Evolutionary conservation across 1,284 basidiomycete genomes (phyloP).

Genomic region (Ganoderma lucidum): DNA sequence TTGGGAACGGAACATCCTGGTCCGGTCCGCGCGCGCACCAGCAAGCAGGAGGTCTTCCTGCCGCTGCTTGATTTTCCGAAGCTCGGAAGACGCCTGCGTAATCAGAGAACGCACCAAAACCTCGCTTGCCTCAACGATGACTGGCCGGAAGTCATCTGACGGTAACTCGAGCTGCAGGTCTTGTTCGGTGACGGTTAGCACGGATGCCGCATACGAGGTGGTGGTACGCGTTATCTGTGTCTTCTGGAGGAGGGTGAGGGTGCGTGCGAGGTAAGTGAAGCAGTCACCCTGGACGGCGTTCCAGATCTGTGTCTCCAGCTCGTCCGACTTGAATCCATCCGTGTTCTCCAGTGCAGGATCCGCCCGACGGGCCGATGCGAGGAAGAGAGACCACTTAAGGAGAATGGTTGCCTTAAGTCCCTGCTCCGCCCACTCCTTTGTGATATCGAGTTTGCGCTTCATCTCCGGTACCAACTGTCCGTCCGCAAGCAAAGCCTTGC

Average conservation of each 20-base stretch:
- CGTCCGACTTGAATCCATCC: slow-evolving; percentile 76
- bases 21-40: slow-evolving; percentile 64
- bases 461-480: slow-evolving; percentile 58
- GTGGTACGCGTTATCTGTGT: slow-evolving; percentile 50
- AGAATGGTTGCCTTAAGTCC: slow-evolving; percentile 80
- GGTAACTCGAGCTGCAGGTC: slow-evolving; percentile 68
- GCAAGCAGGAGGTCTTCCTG: slow-evolving; percentile 87
- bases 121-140: slow-evolving; percentile 76
- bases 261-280: slow-evolving; percentile 76
- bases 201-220: slow-evolving; percentile 55
- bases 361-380: slow-evolving; percentile 77
- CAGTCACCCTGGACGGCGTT: slow-evolving; percentile 85
- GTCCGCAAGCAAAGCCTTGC: slow-evolving; percentile 57
- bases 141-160: slow-evolving; percentile 68
- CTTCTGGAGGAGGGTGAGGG: slow-evolving; percentile 61
- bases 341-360: slow-evolving; percentile 72
- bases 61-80: slow-evolving; percentile 90
- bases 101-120: slow-evolving; percentile 77
- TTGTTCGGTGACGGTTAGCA: slow-evolving; percentile 50
- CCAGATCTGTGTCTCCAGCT: slow-evolving; percentile 84
- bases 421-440: slow-evolving; percentile 72
- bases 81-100: slow-evolving; percentile 82
- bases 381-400: slow-evolving; percentile 89
- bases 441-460: slow-evolving; percentile 61
- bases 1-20: slow-evolving; percentile 57